Evolutionary conservation across 2,329 filamentous ascomycete genomes (phyloP).

Genomic region (Neonectria magnoliae): DNA sequence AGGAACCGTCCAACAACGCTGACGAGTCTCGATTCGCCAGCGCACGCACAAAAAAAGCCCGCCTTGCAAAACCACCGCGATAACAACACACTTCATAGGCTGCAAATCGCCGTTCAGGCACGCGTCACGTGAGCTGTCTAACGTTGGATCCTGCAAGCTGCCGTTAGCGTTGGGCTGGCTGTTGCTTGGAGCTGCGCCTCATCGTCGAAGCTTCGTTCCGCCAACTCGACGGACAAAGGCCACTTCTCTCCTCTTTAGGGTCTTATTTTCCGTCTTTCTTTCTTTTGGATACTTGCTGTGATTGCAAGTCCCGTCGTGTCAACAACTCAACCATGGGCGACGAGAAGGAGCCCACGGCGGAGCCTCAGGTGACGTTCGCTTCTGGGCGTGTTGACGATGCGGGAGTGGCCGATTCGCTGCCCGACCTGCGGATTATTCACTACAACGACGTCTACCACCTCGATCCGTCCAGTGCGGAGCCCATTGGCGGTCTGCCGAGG

Average conservation of each 20-base stretch:
- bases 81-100: background rate
- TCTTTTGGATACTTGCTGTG: background rate
- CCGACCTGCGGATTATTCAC: constrained; percentile 84
- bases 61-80: background rate
- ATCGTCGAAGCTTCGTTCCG: constrained; percentile 9
- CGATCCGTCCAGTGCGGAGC: constrained; percentile 78
- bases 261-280: background rate
- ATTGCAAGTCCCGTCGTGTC: background rate
- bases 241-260: background rate
- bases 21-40: background rate
- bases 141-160: constrained; percentile 22
- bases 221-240: background rate
- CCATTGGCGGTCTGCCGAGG: constrained; percentile 81
- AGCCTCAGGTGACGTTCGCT: constrained; percentile 42
- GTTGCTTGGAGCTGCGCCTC: constrained; percentile 20
- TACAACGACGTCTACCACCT: constrained; percentile 97
- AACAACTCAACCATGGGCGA: constrained; percentile 30
- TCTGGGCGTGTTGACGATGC: constrained; percentile 36
- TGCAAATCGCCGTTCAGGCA: background rate
- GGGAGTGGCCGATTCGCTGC: constrained; percentile 46
- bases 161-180: constrained; percentile 16
- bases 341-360: constrained; percentile 37
- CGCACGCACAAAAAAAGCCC: background rate
- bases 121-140: constrained; percentile 26
- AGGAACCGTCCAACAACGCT: constrained; percentile 12